Conservation (phyloP, 1,139 yeast genomes). For the Pichia cactophila region DNA sequence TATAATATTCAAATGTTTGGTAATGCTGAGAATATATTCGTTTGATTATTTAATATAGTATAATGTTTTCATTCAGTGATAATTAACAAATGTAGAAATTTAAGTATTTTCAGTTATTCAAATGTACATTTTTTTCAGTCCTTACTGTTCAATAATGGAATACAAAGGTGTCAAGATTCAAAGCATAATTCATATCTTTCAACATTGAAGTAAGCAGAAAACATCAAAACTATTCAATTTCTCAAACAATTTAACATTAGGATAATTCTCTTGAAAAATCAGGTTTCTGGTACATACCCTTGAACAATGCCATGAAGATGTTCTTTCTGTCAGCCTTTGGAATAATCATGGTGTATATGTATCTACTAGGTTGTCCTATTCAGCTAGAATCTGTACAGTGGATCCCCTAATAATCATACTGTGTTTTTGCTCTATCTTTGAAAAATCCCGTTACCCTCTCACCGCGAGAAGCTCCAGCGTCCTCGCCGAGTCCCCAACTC, state of each 20-base stretch:
- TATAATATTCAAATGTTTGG: background rate
- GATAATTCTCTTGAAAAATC: background rate
- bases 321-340: constrained; percentile 99
- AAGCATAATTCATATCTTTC: background rate
- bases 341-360: constrained; percentile 73
- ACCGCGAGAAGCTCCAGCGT: background rate
- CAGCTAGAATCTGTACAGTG: background rate
- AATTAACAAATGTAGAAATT: too few relatives aligned
- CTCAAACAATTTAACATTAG: background rate
- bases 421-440: background rate
- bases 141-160: too few relatives aligned
- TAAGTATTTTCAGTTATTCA: too few relatives aligned
- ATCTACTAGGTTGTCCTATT: constrained; percentile 5
- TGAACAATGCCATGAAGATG: constrained; percentile 98
- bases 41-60: too few relatives aligned
- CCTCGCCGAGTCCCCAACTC: background rate
- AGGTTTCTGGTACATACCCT: constrained; percentile 55
- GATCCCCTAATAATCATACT: background rate
- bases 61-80: background rate
- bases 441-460: constrained; percentile 2
- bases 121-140: too few relatives aligned
- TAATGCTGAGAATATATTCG: too few relatives aligned
- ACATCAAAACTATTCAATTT: background rate
- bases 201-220: background rate
- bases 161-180: too few relatives aligned